Conservation (phyloP, 1,284 basidiomycete genomes). For the Abortiporus biennis region DNA sequence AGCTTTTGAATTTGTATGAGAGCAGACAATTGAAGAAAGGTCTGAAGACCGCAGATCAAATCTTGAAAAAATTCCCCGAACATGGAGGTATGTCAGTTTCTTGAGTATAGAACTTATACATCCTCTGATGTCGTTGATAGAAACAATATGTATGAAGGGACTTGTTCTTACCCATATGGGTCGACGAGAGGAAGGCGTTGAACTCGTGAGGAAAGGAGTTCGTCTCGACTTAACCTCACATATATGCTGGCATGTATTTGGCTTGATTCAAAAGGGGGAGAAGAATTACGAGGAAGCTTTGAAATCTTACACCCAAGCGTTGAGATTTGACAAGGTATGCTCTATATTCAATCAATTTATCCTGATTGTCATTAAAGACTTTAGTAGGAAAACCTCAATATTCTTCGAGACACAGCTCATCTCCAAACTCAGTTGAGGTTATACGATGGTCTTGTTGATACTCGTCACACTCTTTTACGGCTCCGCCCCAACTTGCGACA, state of each 20-base stretch:
- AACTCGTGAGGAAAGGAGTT: conserved; percentile 85
- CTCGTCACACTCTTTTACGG: conserved; percentile 76
- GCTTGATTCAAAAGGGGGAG: conserved; percentile 87
- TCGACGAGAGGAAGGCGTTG: conserved; percentile 78
- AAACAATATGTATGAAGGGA: conserved; percentile 93
- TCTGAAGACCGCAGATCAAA: conserved; percentile 88
- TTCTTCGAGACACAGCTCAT: conserved; percentile 87
- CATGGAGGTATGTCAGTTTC: conserved; percentile 71
- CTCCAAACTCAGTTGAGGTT: conserved; percentile 89
- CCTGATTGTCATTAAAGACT: neutral
- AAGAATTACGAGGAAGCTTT: conserved; percentile 88
- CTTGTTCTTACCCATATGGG: conserved; percentile 83
- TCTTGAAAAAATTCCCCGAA: conserved; percentile 93
- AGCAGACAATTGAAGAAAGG: conserved; percentile 87
- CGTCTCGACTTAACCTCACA: conserved; percentile 88
- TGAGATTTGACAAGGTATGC: conserved; percentile 84
- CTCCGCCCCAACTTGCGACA: conserved; percentile 81
- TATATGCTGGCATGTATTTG: conserved; percentile 98
- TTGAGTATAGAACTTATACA: conserved; percentile 12
- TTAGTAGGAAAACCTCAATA: conserved; percentile 87
- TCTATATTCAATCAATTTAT: neutral
- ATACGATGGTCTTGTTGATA: conserved; percentile 78
- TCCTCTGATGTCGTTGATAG: conserved; percentile 44
- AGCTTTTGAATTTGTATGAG: conserved; percentile 89
- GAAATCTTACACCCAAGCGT: conserved; percentile 78